A percentile compares a stretch with the other conserved stretches of the same genome.
Conservation (phyloP, 192 early-diverging fungal species). For the Neocallimastix lanati region DNA sequence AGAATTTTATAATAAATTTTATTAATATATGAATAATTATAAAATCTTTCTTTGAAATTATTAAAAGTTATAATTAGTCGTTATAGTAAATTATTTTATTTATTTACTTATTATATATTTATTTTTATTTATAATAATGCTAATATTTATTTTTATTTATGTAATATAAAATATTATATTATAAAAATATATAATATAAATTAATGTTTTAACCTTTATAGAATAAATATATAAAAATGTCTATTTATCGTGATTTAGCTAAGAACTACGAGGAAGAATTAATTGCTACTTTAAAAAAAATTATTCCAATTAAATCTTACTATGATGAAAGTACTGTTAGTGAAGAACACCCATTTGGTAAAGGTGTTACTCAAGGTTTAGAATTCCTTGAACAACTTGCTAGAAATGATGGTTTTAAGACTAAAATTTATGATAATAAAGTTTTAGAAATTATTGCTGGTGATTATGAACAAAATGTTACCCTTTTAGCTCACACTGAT, state of each 20-base stretch:
- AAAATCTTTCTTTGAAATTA: no score
- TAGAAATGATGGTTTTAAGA: background rate
- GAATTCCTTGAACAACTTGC: background rate
- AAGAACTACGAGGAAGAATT: background rate
- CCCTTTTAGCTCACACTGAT: constrained; percentile 50
- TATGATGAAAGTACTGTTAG: background rate
- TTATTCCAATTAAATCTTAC: background rate
- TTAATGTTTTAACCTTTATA: no score
- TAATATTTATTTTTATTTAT: no score
- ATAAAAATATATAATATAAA: no score
- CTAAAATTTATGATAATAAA: background rate
- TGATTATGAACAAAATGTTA: background rate
- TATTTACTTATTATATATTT: no score
- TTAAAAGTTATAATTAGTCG: no score
- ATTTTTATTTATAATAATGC: no score
- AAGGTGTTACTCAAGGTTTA: background rate
- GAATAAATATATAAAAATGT: no score
- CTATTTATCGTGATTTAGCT: background rate
- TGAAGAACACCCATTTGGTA: background rate
- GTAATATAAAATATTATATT: no score
- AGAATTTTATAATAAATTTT: no score
- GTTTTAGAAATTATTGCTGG: background rate
- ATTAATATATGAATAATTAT: no score
- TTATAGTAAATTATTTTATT: no score
- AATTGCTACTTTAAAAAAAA: background rate